Base-by-base conservation (phyloP, 371 early-diverging fungal species). In the Rhizopus stolonifer region DNA sequence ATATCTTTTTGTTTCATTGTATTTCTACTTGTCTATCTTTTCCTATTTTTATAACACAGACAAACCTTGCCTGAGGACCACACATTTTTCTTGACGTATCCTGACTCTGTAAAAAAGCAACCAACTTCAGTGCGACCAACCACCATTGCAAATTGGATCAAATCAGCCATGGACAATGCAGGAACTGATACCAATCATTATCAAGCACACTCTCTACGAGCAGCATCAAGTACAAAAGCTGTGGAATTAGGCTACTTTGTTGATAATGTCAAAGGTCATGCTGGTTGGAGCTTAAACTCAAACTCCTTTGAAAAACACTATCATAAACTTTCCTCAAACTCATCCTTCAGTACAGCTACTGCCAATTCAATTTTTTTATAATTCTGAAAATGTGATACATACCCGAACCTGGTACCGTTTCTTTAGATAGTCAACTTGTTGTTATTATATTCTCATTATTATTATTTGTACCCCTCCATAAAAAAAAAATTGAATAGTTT, bases 191-290 rank as follows among this genome's bases (percentile, higher is more conserved):
- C 9, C 10, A 14, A 14, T 6, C 1, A 3, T 2, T 49, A 44
- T 15, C 15, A 43, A 29, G 26, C 60, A 1, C 50, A 54, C 29
- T 60, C 54, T 1, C 19, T 60, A 2, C 15, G 60, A 14, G 17
- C 60, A 4, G 54, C 60, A 2, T 7, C 29, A 19, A 49, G 50
- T 22, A 60, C 60, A 4, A 53, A 60, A 31, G 60, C 60, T 0
- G 54, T 54, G 0, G 19, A 42, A 19, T 0, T 4, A 18, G 53
- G 52, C 0, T 15, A 32, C 11, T 19, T 25, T 3, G 32, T 51
- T 8, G 1, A 25, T 0, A 4, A 25, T 9, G 47, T 52, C 2
- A 58, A 52, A 21, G 1, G 18, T 2, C 58, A 52, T 17, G 56
- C 49, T 1, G 31, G 39, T 11, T 57, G 58, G 52, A 26, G 32